phyloP scores from a whole-genome alignment of 495 filamentous ascomycete species.

The Cetradonia linearis region DNA sequence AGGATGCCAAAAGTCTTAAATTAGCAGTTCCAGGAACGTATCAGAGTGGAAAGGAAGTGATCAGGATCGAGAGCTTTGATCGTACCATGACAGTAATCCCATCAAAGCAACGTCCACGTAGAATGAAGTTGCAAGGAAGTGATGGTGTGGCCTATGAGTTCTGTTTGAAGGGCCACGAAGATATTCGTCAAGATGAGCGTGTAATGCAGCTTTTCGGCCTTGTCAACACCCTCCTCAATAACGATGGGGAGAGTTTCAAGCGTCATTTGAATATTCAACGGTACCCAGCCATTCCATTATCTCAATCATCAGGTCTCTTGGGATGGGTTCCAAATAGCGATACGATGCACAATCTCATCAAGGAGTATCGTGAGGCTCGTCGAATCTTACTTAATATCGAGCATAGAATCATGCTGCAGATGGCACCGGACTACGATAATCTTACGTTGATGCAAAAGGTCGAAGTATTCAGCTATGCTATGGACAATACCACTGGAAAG shows the following conservation, averaged over 20 bases:
- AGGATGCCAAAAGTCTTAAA: slow-evolving; percentile 71
- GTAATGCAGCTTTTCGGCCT: slow-evolving; percentile 99
- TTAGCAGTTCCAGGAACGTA: slow-evolving; percentile 93
- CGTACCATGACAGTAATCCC: slow-evolving; percentile 82
- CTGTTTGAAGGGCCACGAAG: slow-evolving; percentile 90
- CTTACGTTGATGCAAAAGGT: slow-evolving; percentile 99
- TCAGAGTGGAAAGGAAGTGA: slow-evolving; percentile 71
- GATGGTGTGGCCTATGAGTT: slow-evolving; percentile 82
- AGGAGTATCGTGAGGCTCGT: slow-evolving; percentile 91
- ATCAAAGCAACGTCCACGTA: slow-evolving; percentile 90
- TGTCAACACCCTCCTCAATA: slow-evolving; percentile 83
- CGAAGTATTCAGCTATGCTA: slow-evolving; percentile 95
- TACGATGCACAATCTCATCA: slow-evolving; percentile 88
- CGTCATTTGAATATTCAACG: slow-evolving; percentile 90
- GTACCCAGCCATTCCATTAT: slow-evolving; percentile 89
- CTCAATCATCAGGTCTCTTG: slow-evolving; percentile 86
- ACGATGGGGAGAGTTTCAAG: slow-evolving; percentile 92
- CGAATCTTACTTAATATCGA: slow-evolving; percentile 98
- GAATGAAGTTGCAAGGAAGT: slow-evolving; percentile 76
- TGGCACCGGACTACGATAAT: slow-evolving; percentile 98
- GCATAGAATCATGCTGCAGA: slow-evolving; percentile 98
- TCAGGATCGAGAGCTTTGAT: slow-evolving; percentile 82
- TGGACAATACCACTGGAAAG: slow-evolving; percentile 98
- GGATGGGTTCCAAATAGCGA: slow-evolving; percentile 99
- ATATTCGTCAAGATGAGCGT: slow-evolving; percentile 95